These are phyloP conservation scores for Leccinellum rugosiceps DNA, from an alignment of 768 basidiomycete genomes.

Conservation along the genomic window DNA sequence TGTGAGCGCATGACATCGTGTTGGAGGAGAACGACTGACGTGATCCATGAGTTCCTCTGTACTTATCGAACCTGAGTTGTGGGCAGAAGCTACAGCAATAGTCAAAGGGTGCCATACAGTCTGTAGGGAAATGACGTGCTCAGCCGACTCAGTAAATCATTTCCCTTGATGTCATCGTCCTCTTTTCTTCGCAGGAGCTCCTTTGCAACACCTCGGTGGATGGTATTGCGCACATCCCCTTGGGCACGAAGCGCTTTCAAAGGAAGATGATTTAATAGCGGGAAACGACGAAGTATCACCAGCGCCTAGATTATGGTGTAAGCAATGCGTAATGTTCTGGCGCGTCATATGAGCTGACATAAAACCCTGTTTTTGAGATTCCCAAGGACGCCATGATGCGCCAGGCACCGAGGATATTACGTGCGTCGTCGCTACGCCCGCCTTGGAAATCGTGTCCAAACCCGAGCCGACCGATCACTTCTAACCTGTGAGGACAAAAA, in stretches of 20 bases:
- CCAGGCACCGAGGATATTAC: constrained; percentile 5
- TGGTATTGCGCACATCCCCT: constrained; percentile 13
- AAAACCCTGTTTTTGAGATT: constrained; percentile 3
- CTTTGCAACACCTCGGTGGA: constrained; percentile 8
- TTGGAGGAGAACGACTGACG: neutral
- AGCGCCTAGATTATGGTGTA: neutral
- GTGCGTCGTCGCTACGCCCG: constrained; percentile 1
- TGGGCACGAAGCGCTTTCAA: constrained; percentile 8
- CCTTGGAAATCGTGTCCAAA: constrained; percentile 9
- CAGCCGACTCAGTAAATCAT: constrained; percentile 5
- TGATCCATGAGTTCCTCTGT: constrained; percentile 4
- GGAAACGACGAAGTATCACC: constrained; percentile 5
- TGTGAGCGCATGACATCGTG: neutral
- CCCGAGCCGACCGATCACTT: constrained; percentile 4
- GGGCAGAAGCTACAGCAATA: neutral
- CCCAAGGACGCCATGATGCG: constrained; percentile 3
- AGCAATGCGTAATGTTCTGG: neutral
- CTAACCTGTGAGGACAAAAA: neutral
- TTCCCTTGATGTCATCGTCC: neutral
- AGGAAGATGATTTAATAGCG: constrained; percentile 4
- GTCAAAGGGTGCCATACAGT: neutral
- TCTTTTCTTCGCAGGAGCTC: constrained; percentile 10
- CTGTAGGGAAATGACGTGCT: neutral
- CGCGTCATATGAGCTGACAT: neutral
- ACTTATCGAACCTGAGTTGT: constrained; percentile 1